Conservation (phyloP, 208 protist species). For the Leishmania turanica region DNA sequence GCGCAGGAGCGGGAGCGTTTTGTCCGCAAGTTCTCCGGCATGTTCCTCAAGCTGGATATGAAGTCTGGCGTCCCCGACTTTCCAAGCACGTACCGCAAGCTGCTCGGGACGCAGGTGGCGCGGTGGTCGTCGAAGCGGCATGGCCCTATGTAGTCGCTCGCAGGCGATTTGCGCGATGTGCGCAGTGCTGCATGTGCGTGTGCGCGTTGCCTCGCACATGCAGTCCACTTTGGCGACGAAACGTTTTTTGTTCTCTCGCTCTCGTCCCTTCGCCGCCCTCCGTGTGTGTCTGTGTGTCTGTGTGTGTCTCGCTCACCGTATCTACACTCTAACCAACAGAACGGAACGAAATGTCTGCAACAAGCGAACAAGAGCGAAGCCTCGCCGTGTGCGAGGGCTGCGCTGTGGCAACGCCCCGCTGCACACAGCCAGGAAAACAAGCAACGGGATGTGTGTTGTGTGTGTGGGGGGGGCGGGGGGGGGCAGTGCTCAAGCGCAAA, state of each 20-base stretch:
- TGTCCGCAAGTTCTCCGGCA: slow-evolving; percentile 89
- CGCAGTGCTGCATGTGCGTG: neutral
- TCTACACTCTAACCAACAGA: neutral
- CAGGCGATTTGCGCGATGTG: neutral
- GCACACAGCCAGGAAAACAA: neutral
- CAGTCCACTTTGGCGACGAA: neutral
- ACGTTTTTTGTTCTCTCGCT: neutral
- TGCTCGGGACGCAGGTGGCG: slow-evolving; percentile 84
- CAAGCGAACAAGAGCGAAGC: neutral
- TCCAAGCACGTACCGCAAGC: slow-evolving; percentile 84
- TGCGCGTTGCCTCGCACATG: neutral
- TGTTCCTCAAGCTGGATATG: slow-evolving; percentile 90
- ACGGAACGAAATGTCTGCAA: neutral
- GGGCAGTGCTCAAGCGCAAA: neutral
- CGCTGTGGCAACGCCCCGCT: neutral
- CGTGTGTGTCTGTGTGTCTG: neutral
- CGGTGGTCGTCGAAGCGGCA: slow-evolving; percentile 92
- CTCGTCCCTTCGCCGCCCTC: neutral
- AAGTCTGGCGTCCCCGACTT: slow-evolving; percentile 87
- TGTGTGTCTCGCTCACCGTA: neutral
- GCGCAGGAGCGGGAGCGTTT: slow-evolving; percentile 85
- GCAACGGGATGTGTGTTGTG: neutral
- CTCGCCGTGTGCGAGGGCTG: neutral
- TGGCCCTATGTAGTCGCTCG: slow-evolving; percentile 70
- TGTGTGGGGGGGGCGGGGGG: neutral